Evolutionary conservation across 768 basidiomycete genomes (phyloP), one percentile per base, ranked within the genome.

Genomic region (Hygrocybe punicea): DNA sequence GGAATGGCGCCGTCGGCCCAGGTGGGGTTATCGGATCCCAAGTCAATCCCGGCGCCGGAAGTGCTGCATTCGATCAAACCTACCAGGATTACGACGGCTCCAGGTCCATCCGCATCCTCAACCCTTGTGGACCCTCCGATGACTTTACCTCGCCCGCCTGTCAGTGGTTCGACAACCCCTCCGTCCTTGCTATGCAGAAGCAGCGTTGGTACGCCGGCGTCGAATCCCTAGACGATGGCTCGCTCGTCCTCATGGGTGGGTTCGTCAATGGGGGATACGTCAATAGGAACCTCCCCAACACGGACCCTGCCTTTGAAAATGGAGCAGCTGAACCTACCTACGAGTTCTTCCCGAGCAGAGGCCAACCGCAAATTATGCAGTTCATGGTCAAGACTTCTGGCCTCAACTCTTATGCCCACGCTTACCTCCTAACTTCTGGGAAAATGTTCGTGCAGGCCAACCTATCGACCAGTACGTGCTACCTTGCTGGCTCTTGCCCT

Each of bases 21-120:
- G 83, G 84, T 34, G 91, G 89, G 29, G 73, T 73, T 46, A 75
- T 83, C 29, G 82, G 84, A 17, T 81, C 81, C 2, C 77, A 79
- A 50, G 62, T 65, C 17, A 80, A 81, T 58, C 74, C 77, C 2
- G 72, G 65, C 19, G 78, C 76, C 1, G 77, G 66, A 51, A 73
- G 80, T 5, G 83, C 78, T 17, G 63, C 71, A 1, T 91, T 76
- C 73, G 89, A 90, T 63, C 72, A 85, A 40, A 76, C 74, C 9
- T 95, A 91, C 70, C 72, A 84, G 54, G 88, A 96, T 69, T 91
- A 84, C 58, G 92, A 93, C 64, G 93, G 95, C 49, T 78, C 83
- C 16, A 83, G 80, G 53, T 78, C 89, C 44, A 91, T 96, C 67
- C 89, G 93, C 57, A 75, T 94, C 61, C 78, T 98, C 57, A 84